Conservation (phyloP, 202 grass and related monocot species). For the Cymbopogon flexuosus region DNA sequence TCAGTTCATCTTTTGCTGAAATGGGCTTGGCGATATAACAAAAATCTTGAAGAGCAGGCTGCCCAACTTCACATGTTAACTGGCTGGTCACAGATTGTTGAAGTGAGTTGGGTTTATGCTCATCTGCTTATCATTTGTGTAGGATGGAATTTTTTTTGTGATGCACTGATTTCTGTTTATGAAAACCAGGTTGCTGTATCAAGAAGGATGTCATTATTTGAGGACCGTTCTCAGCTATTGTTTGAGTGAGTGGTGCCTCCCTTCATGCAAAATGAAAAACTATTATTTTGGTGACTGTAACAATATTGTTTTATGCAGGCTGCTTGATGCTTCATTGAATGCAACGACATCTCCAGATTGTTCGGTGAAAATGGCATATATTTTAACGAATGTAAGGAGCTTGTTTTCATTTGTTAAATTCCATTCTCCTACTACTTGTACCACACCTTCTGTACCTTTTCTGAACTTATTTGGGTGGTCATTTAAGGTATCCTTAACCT, state of each 20-base stretch:
- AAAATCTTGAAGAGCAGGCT: slow-evolving; percentile 95
- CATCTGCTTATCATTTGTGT: slow-evolving; percentile 17
- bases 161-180: background rate
- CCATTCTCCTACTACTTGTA: background rate
- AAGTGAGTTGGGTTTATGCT: slow-evolving; percentile 48
- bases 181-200: slow-evolving; percentile 73
- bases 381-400: slow-evolving; percentile 86
- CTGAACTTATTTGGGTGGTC: slow-evolving; percentile 23
- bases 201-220: slow-evolving; percentile 94
- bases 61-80: slow-evolving; percentile 96
- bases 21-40: slow-evolving; percentile 93
- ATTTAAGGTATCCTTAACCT: slow-evolving; percentile 84
- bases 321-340: slow-evolving; percentile 88
- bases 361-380: slow-evolving; percentile 80
- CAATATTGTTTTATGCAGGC: slow-evolving; percentile 46
- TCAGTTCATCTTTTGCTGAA: slow-evolving; percentile 79
- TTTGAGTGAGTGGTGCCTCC: slow-evolving; percentile 67
- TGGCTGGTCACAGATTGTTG: slow-evolving; percentile 93
- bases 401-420: slow-evolving; percentile 22
- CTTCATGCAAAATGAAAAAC: slow-evolving; percentile 7
- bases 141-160: background rate
- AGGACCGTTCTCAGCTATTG: slow-evolving; percentile 77
- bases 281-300: slow-evolving; percentile 13
- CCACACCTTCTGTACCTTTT: background rate
- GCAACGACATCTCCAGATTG: slow-evolving; percentile 88